These are phyloP conservation scores for Fusarium poae DNA, from an alignment of 2,329 filamentous ascomycete genomes.

Conservation along the genomic window DNA sequence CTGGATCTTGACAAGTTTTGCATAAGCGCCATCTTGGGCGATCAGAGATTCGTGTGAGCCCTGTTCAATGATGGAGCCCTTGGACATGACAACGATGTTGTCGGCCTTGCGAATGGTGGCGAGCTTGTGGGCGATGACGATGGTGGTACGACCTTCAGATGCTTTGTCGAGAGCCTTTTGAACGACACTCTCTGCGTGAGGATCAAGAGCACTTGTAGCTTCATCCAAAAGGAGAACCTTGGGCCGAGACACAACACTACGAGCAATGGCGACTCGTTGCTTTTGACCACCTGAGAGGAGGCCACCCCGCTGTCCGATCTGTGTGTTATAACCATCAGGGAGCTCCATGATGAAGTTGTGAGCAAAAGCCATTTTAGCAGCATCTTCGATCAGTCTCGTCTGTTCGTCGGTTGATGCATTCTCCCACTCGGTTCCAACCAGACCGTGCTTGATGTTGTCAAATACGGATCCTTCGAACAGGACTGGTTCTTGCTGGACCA, in stretches of 20 bases:
- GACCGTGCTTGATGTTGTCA: conserved; percentile 66
- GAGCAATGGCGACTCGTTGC: conserved; percentile 74
- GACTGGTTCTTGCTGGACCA: conserved; percentile 60
- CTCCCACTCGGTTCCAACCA: conserved; percentile 59
- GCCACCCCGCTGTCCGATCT: conserved; percentile 72
- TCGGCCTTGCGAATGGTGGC: conserved; percentile 51
- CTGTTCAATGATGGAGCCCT: conserved; percentile 47
- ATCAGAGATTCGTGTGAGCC: conserved; percentile 65
- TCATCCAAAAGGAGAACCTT: conserved; percentile 74
- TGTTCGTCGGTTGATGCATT: conserved; percentile 57
- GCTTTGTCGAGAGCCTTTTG: conserved; percentile 67
- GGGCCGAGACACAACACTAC: conserved; percentile 71
- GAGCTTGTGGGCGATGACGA: conserved; percentile 73
- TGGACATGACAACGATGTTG: conserved; percentile 51
- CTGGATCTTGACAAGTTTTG: conserved; percentile 62
- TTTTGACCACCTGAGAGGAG: conserved; percentile 76
- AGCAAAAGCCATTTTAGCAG: conserved; percentile 63
- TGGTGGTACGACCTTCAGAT: conserved; percentile 69
- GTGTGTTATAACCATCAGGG: conserved; percentile 64
- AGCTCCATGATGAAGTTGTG: conserved; percentile 64
- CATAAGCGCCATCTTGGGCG: conserved; percentile 61
- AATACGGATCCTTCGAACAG: conserved; percentile 64
- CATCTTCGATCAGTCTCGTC: conserved; percentile 58
- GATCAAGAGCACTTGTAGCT: conserved; percentile 69
- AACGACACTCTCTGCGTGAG: conserved; percentile 61